Evolutionary conservation across 495 filamentous ascomycete species (phyloP), one percentile per base, ranked within the genome.

Genomic region (Chlorociboria aeruginascens): DNA sequence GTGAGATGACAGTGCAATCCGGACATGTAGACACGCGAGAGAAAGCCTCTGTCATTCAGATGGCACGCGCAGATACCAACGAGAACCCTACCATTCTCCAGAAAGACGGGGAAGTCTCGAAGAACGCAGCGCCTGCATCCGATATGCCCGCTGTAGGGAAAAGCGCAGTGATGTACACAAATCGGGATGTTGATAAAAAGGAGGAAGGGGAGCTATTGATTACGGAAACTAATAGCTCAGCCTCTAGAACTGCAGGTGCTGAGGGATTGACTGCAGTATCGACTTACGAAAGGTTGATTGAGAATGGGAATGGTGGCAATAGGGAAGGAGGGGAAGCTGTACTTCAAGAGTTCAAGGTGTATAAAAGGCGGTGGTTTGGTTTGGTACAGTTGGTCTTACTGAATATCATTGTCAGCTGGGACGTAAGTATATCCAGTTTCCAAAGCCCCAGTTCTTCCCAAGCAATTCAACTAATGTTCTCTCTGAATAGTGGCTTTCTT

Each of bases 371-470:
- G 32, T 98, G 87, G 77, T 89, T 94, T 65, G 92, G 92, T 0
- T 65, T 98, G 43, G 66, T 74, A 13, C 83, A 93, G 66, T 63
- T 97, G 55, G 82, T 89, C 12, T 63, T 97, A 57, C 58, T 96
- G 63, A 98, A 97, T 61, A 85, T 95, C 42, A 78, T 98, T 45
- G 81, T 94, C 28, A 90, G 84, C 60, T 96, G 89, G 90, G 86
- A 92, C 72, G 88, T 93, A 76, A 72, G 85, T 77, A 12, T 46
- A 31, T 32, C 11, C 43, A 46, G 1, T 13, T 38, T 43, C 17
- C 7, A 9, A 7, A 40, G 40, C 10, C 30, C 28, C 16, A 8
- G 7, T 34, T 32, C 8, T 13, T 12, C 20, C 12, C 29, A 31
- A 42, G 35, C 9, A 3, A 25, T n/a, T 32, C 7, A 9, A 12